Base-by-base conservation (phyloP, 768 basidiomycete genomes). In the Psilocybe azurescens region DNA sequence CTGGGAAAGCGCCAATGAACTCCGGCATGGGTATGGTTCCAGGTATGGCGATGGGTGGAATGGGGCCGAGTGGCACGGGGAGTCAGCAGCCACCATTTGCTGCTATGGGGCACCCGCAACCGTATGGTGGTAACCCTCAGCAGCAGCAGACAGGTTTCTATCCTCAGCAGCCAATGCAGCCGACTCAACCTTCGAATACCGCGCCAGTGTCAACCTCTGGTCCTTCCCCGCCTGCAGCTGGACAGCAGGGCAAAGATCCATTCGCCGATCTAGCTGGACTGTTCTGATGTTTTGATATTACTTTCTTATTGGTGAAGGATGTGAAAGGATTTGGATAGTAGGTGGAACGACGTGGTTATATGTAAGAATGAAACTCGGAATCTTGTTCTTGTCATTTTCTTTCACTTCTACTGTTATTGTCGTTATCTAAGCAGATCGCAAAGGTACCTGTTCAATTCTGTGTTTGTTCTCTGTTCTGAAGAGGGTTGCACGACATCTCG, bases 181-280 rank as follows among this genome's bases (percentile, higher is more conserved):
- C 61, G 33, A 70, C 70, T 53, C 69, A 63, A 29, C 54, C 67
- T 4, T 54, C 72, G 32, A 62, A 67, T 46, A 62, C 61, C 53
- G 56, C 70, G 5, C 57, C 67, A 13, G 64, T 67, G 32, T 66
- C 70, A 56, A 60, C 46, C 44, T 33, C 77, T 67, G 55, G 68
- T 58, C 28, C 57, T 36, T 49, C 60, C 3, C 32, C 29, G 2
- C 48, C 56, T 58, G 56, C 56, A 24, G 46, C 56, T 63, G 49
- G 65, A 59, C 67, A 69, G 48, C 81, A 84, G 64, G 79, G 77
- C 59, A 94, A 91, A 72, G 93, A 94, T 73, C 93, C 93, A 46
- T 94, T 94, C 69, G 91, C 91, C 5, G 93, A 94, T 75, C 79
- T 94, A 38, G 91, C 83, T 2, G 89, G 89, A 18, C 74, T 94